Conservation (phyloP, 805 yeast species). For the Candida railenensis region DNA sequence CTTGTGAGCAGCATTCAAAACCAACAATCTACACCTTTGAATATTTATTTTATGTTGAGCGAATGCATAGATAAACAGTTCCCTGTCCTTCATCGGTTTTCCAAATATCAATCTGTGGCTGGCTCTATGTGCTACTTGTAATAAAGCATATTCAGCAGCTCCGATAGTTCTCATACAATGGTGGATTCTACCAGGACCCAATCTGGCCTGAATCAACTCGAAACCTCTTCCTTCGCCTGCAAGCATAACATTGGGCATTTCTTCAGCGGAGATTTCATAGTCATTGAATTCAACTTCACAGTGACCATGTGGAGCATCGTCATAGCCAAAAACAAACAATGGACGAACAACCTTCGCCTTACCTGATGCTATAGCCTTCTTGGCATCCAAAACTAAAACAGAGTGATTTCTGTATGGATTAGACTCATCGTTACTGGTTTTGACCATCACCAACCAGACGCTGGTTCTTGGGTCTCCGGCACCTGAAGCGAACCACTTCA, state of each 20-base stretch:
- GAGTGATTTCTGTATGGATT: conserved; percentile 52
- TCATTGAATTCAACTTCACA: conserved; percentile 54
- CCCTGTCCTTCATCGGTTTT: conserved; percentile 47
- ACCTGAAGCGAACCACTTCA: conserved; percentile 72
- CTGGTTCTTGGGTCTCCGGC: conserved; percentile 65
- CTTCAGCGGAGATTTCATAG: conserved; percentile 45
- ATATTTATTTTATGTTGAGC: conserved; percentile 56
- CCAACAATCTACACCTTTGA: conserved; percentile 52
- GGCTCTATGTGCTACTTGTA: conserved; percentile 50
- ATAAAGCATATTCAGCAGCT: conserved; percentile 55
- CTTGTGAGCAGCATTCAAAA: conserved; percentile 59
- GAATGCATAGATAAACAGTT: conserved; percentile 46
- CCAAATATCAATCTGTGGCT: conserved; percentile 54
- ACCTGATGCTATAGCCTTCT: conserved; percentile 49
- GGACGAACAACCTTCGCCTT: conserved; percentile 50
- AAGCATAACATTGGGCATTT: conserved; percentile 40
- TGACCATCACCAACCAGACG: conserved; percentile 55
- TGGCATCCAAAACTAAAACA: conserved; percentile 53
- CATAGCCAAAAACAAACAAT: conserved; percentile 55
- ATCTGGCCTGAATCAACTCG: conserved; percentile 59
- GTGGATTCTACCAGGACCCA: conserved; percentile 71
- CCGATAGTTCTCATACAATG: conserved; percentile 69
- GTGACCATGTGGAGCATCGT: conserved; percentile 75
- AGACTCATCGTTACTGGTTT: conserved; percentile 31
- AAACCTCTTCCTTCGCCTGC: conserved; percentile 56